Evolutionary conservation across 768 basidiomycete genomes (phyloP).

Genomic region (Calocybe indica): DNA sequence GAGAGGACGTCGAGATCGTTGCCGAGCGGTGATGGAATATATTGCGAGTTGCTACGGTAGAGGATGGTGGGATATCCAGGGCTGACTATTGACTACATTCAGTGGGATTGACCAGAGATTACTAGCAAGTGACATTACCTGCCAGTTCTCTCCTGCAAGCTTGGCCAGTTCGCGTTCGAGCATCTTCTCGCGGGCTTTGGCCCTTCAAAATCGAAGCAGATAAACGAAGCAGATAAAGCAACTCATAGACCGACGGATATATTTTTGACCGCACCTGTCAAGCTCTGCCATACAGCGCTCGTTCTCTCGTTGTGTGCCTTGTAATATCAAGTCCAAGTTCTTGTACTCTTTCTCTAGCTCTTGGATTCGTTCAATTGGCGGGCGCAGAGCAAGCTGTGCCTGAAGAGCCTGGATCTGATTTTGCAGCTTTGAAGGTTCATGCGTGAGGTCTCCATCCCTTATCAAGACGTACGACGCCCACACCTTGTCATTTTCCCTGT

Average conservation of each 20-base stretch:
- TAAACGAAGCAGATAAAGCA: background rate
- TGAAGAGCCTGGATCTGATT: constrained; percentile 59
- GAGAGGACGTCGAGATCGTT: constrained; percentile 20
- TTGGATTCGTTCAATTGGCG: constrained; percentile 62
- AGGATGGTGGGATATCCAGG: constrained; percentile 25
- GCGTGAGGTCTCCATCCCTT: background rate
- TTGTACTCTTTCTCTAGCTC: constrained; percentile 66
- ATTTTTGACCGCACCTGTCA: constrained; percentile 45
- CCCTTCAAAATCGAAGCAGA: constrained; percentile 25
- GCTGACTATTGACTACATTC: constrained; percentile 15
- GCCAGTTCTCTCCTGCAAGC: constrained; percentile 78
- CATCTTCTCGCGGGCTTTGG: constrained; percentile 66
- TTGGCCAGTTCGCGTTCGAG: constrained; percentile 68
- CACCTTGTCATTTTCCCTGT: constrained; percentile 68
- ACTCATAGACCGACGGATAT: background rate
- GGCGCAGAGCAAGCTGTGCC: constrained; percentile 58
- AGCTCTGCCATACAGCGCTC: constrained; percentile 79
- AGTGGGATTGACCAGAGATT: too few relatives aligned
- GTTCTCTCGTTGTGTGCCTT: constrained; percentile 83
- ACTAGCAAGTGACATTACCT: constrained; percentile 35
- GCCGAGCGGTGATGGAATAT: constrained; percentile 25
- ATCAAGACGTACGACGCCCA: background rate
- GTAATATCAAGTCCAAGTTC: constrained; percentile 67
- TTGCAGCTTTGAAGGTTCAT: constrained; percentile 40
- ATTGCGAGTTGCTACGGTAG: constrained; percentile 15